Conservation (phyloP, 176 grass and related monocot species). For the Oryza brachyantha region DNA sequence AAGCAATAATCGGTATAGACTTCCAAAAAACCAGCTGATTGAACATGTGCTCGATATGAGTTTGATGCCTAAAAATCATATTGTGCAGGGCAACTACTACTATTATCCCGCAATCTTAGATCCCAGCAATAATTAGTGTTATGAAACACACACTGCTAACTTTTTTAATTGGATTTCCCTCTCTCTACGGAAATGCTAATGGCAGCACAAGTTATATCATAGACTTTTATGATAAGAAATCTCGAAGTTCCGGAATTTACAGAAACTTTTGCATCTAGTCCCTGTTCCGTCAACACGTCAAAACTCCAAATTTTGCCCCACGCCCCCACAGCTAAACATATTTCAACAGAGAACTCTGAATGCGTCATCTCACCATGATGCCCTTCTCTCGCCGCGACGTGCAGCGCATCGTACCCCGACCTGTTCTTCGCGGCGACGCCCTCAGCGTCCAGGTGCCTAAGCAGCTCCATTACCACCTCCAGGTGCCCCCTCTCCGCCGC, state of each 20-base stretch:
- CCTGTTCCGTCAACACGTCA: neutral
- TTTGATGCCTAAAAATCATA: neutral
- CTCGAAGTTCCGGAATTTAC: neutral
- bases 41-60: neutral
- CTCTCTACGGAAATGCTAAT: neutral
- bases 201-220: constrained; percentile 4
- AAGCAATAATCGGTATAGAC: neutral
- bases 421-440: constrained; percentile 65
- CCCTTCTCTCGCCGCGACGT: constrained; percentile 77
- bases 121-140: neutral
- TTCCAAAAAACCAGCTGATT: neutral
- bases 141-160: neutral
- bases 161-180: neutral
- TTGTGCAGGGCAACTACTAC: too few species aligned
- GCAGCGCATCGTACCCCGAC: constrained; percentile 74
- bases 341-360: neutral
- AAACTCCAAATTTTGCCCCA: neutral
- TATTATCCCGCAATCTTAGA: neutral
- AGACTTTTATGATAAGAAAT: neutral
- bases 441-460: constrained; percentile 55
- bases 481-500: constrained; percentile 70
- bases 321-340: neutral
- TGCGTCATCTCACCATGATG: constrained; percentile 45
- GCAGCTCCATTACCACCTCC: constrained; percentile 62
- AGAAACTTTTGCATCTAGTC: neutral